Evolutionary conservation across 345 rosid genomes (phyloP).

Genomic region (Eucalyptus paniculata): DNA sequence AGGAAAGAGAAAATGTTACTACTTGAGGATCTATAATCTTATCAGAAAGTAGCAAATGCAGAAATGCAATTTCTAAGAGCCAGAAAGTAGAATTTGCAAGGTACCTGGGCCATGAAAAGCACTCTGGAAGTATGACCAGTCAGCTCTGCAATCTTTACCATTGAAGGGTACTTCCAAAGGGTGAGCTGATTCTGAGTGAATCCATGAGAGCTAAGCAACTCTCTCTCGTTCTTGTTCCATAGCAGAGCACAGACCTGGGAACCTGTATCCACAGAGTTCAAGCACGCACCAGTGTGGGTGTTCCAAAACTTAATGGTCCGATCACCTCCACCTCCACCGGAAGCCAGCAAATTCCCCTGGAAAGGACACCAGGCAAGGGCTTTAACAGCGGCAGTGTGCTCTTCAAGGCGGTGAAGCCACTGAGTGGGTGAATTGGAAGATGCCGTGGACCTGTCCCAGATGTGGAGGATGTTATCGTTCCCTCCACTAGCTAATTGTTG

Average conservation of each 20-base stretch:
- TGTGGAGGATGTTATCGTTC: constrained; percentile 18
- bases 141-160: constrained; percentile 30
- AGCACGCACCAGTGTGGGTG: constrained; percentile 29
- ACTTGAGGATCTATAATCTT: neutral
- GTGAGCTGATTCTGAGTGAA: constrained; percentile 27
- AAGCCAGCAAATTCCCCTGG: constrained; percentile 24
- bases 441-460: constrained; percentile 23
- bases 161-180: constrained; percentile 35
- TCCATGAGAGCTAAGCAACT: constrained; percentile 35
- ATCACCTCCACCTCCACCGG: constrained; percentile 34
- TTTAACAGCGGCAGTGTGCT: constrained; percentile 27
- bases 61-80: neutral
- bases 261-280: constrained; percentile 31
- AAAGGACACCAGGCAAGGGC: constrained; percentile 41
- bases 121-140: constrained; percentile 37
- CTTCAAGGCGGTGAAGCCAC: constrained; percentile 30
- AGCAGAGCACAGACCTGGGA: constrained; percentile 31
- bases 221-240: constrained; percentile 32
- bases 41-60: neutral
- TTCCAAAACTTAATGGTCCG: constrained; percentile 29
- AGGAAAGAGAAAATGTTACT: neutral
- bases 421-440: constrained; percentile 18
- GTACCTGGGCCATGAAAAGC: constrained; percentile 25
- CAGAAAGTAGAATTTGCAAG: neutral
- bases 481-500: constrained; percentile 33